Evolutionary conservation across 139 green algal species (phyloP).

Genomic region (Micractinium conductrix): DNA sequence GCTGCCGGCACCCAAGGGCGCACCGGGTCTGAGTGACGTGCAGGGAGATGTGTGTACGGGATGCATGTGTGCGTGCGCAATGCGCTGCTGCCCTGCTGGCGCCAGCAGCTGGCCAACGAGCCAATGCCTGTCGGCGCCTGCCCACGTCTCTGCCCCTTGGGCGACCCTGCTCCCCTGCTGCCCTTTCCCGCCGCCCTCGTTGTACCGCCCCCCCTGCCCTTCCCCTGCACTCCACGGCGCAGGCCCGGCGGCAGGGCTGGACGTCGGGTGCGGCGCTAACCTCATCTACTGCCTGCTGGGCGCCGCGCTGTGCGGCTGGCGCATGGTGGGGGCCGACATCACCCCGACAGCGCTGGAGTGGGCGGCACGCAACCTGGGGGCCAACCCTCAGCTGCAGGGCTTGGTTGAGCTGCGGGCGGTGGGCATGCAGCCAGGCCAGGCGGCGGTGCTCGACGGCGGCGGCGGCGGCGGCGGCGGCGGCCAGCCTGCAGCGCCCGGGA

Average conservation of each 20-base stretch:
- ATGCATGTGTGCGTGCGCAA: too few species aligned
- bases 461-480: background rate
- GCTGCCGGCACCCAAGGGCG: too few species aligned
- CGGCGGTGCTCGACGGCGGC: background rate
- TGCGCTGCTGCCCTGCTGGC: too few species aligned
- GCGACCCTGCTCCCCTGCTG: too few species aligned
- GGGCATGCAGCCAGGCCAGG: conserved; percentile 42
- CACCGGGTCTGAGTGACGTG: too few species aligned
- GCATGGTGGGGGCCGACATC: conserved; percentile 86
- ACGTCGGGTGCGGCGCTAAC: conserved; percentile 94
- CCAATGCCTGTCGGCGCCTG: too few species aligned
- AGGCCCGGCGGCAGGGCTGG: conserved; percentile 63
- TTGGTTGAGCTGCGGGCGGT: conserved; percentile 69
- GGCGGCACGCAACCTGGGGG: conserved; percentile 58
- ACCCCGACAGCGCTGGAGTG: conserved; percentile 63
- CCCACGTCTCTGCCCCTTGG: too few species aligned
- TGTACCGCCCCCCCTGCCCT: too few species aligned
- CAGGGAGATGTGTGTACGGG: too few species aligned
- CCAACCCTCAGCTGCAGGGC: conserved; percentile 73
- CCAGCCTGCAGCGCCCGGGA: background rate
- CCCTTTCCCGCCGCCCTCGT: too few species aligned
- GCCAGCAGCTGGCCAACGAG: too few species aligned
- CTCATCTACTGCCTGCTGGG: conserved; percentile 96
- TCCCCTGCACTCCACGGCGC: background rate
- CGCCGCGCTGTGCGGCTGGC: conserved; percentile 82